These are phyloP conservation scores for Vitis hybrid DNA, from an alignment of 177 flowering plant species.

Conservation along the genomic window DNA sequence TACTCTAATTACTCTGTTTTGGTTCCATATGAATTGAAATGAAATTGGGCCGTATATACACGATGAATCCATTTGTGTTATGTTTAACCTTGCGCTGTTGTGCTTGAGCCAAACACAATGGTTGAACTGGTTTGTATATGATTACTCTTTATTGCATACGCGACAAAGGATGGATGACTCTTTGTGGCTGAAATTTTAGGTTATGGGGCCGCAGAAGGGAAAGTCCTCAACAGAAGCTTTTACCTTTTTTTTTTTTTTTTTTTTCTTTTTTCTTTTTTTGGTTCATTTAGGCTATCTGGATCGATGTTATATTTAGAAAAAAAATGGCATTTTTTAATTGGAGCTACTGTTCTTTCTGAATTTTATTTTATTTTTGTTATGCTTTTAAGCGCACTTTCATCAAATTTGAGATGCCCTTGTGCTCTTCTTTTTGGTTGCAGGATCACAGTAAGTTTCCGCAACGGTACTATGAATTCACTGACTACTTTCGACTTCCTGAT, in stretches of 20 bases:
- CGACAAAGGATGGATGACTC: too few species aligned
- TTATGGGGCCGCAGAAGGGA: background rate
- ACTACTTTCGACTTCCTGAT: slow-evolving; percentile 65
- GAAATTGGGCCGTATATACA: too few species aligned
- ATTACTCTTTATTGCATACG: too few species aligned
- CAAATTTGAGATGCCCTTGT: background rate
- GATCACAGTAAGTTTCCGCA: slow-evolving; percentile 75
- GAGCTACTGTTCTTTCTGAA: background rate
- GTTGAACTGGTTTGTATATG: too few species aligned
- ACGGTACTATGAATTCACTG: slow-evolving; percentile 87
- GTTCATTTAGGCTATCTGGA: background rate
- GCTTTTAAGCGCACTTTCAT: background rate
- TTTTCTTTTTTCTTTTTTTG: background rate
- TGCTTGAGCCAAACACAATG: too few species aligned
- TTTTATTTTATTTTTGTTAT: too few species aligned
- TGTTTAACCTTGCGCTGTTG: too few species aligned
- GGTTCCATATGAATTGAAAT: too few species aligned
- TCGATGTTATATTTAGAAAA: background rate
- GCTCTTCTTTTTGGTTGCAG: slow-evolving; percentile 37
- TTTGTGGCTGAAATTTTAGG: too few species aligned
- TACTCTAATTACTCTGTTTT: background rate
- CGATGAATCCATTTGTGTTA: too few species aligned
- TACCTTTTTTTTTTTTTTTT: too few species aligned
- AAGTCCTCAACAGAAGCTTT: background rate
- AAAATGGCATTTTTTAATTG: background rate